Evolutionary conservation across 768 basidiomycete species (phyloP).

Genomic region (Suillus paluster): DNA sequence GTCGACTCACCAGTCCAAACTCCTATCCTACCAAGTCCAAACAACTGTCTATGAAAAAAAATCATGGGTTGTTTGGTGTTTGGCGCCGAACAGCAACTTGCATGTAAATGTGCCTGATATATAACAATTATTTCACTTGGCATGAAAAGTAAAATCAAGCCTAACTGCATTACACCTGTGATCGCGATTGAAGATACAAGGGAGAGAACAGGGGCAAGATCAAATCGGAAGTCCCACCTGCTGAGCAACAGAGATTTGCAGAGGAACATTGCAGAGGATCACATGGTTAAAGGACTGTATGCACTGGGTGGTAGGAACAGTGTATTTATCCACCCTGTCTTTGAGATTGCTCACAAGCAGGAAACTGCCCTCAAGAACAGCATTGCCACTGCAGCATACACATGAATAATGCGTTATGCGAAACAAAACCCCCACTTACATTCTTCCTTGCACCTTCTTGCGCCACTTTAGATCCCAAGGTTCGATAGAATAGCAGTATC

Average conservation of each 20-base stretch:
- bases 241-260: slow-evolving; percentile 12
- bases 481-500: slow-evolving; percentile 4
- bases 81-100: too few relatives aligned
- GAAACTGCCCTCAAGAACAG: slow-evolving; percentile 7
- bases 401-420: not conserved
- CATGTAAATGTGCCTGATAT: too few relatives aligned
- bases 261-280: slow-evolving; percentile 12
- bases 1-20: too few relatives aligned
- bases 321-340: slow-evolving; percentile 13
- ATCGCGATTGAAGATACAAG: too few relatives aligned
- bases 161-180: too few relatives aligned
- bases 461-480: slow-evolving; percentile 9
- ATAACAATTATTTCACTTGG: too few relatives aligned
- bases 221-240: too few relatives aligned
- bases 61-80: too few relatives aligned
- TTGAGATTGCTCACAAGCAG: slow-evolving; percentile 13
- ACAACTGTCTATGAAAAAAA: too few relatives aligned
- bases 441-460: not conserved
- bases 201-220: too few relatives aligned
- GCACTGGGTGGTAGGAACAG: not conserved
- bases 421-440: not conserved
- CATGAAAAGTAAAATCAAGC: too few relatives aligned
- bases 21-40: too few relatives aligned
- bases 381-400: slow-evolving; percentile 6
- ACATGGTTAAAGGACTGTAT: slow-evolving; percentile 2